Evolutionary conservation across 208 protist genomes (phyloP).

Genomic region (Strigomonas galati): DNA sequence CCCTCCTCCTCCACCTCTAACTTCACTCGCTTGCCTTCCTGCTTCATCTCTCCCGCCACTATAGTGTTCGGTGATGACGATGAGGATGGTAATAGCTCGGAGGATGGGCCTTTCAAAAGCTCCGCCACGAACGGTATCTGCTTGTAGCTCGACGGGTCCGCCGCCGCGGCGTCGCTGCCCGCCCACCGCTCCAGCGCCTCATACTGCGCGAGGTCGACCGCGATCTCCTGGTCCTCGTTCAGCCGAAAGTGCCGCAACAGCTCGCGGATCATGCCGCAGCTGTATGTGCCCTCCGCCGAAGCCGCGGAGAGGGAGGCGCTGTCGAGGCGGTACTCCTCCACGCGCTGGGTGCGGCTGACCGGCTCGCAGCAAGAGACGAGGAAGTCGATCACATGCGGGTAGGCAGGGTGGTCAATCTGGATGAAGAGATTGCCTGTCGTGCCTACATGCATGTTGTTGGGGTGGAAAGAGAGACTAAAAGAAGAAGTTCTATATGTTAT

Average conservation of each 20-base stretch:
- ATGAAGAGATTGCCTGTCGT: conserved; percentile 67
- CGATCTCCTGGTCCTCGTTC: conserved; percentile 41
- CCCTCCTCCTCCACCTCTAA: conserved; percentile 8
- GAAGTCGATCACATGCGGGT: conserved; percentile 74
- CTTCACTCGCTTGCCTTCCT: conserved; percentile 6
- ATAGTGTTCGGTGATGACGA: background rate
- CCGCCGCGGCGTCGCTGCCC: conserved; percentile 3
- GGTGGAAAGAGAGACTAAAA: background rate
- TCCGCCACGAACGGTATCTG: background rate
- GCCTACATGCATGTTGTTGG: conserved; percentile 56
- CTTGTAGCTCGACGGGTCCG: conserved; percentile 16
- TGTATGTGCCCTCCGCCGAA: conserved; percentile 83
- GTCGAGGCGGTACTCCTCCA: conserved; percentile 82
- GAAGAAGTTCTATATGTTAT: background rate
- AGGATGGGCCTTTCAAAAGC: background rate
- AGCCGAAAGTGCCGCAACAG: conserved; percentile 78
- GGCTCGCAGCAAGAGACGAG: conserved; percentile 87
- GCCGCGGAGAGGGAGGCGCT: conserved; percentile 78
- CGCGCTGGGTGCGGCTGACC: conserved; percentile 74
- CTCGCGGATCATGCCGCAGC: conserved; percentile 73
- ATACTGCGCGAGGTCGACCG: conserved; percentile 54
- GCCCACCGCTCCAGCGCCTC: conserved; percentile 28
- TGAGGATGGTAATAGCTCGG: too few species aligned
- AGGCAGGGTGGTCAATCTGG: conserved; percentile 67
- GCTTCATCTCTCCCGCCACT: background rate